Percentiles rank a stretch among this genome's conserved stretches.
Evolutionary conservation across 352 stramenopile species (phyloP).

Genomic region (Globisporangium paroecandrum): DNA sequence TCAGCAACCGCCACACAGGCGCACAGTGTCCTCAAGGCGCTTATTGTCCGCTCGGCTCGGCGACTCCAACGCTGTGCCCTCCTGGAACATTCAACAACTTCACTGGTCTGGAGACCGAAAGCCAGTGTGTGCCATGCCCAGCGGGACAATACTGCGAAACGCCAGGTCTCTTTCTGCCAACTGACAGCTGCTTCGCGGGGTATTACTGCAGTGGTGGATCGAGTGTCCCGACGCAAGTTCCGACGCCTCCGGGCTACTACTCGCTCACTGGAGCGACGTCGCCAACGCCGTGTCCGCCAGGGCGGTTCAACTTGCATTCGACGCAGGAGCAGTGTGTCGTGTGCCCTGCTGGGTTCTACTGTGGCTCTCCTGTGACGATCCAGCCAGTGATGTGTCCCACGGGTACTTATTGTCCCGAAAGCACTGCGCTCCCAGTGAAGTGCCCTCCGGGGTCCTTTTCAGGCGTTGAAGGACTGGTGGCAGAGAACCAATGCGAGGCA

Average conservation of each 20-base stretch:
- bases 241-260: slow-evolving; percentile 51
- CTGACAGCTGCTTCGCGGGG: slow-evolving; percentile 66
- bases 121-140: slow-evolving; percentile 79
- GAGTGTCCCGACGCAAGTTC: slow-evolving; percentile 46
- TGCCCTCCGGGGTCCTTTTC: slow-evolving; percentile 65
- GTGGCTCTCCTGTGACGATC: slow-evolving; percentile 47
- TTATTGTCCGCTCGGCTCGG: slow-evolving; percentile 71
- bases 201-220: slow-evolving; percentile 77
- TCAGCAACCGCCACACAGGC: slow-evolving; percentile 61
- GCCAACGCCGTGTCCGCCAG: slow-evolving; percentile 48
- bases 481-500: slow-evolving; percentile 64
- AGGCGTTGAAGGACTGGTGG: slow-evolving; percentile 54
- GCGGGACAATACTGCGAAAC: slow-evolving; percentile 76
- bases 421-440: slow-evolving; percentile 47
- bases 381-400: slow-evolving; percentile 45
- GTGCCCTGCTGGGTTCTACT: slow-evolving; percentile 75
- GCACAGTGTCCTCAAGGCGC: slow-evolving; percentile 63
- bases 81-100: slow-evolving; percentile 72
- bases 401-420: slow-evolving; percentile 68
- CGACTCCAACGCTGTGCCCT: slow-evolving; percentile 57
- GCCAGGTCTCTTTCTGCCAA: slow-evolving; percentile 59
- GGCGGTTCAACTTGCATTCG: slow-evolving; percentile 59
- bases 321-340: slow-evolving; percentile 51
- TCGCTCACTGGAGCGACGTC: slow-evolving; percentile 39
- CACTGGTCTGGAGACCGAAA: slow-evolving; percentile 58